Evolutionary conservation across 805 yeast species (phyloP), one percentile per base, ranked within the genome.

Genomic region (Blastobotrys attinorum): DNA sequence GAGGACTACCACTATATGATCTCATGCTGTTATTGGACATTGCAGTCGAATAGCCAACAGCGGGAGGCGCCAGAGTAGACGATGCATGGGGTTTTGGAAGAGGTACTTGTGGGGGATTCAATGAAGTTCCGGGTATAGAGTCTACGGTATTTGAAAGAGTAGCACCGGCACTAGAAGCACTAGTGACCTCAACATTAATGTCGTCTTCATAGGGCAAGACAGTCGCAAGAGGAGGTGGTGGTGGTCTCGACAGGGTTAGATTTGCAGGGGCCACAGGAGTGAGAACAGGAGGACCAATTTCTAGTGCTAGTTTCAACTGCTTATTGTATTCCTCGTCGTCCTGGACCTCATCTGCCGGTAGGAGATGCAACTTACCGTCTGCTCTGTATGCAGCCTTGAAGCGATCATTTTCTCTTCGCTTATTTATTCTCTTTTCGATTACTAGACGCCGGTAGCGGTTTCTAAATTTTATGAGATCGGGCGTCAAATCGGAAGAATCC

Each of bases 401-500:
- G 42, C 31, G 40, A 10, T 22, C 29, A 11, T n/a, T 18, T 5
- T 37, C 38, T 7, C 31, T n/a, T n/a, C 31, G 22, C 22, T 18
- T 22, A 6, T 29, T 37, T 31, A 44, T 31, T 31, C 37, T 22
- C 37, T 45, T 45, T 23, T 45, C 44, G 11, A 45, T 37, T 16
- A 20, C 39, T 3, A 43, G 34, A 15, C 47, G 43, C n/a, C 22
- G 33, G 37, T 43, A 46, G 11, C 43, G 25, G 13, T 17, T 32
- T 23, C 39, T 22, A 34, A 43, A 40, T 16, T 39, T 31, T 10
- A 17, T 17, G 2, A 34, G 43, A n/a, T 46, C 44, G 7, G 38
- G 31, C 8, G 40, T 13, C n/a, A 43, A 20, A 10, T 22, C 25
- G 15, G 25, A 15, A 17, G 38, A 34, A 31, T 46, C 42, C n/a